These are phyloP conservation scores for Pichia californica DNA, from an alignment of 805 yeast species.

Conservation along the genomic window DNA sequence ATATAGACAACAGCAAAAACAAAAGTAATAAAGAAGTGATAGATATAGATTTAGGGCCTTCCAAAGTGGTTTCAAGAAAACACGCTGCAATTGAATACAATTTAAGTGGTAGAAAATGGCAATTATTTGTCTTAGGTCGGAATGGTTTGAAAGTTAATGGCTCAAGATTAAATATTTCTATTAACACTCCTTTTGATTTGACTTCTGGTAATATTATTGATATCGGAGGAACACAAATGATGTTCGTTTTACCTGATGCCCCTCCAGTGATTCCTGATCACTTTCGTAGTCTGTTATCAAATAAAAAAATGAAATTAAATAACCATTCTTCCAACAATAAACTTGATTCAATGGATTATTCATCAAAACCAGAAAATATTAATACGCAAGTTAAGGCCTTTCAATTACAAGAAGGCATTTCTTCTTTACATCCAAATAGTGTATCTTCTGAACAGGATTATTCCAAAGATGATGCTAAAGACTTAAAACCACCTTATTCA, in stretches of 20 bases:
- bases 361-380: conserved; percentile 11
- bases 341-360: not conserved
- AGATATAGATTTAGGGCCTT: conserved; percentile 92
- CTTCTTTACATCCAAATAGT: conserved; percentile 8
- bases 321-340: not conserved
- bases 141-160: conserved; percentile 93
- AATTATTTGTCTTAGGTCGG: conserved; percentile 73
- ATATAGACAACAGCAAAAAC: conserved; percentile 8
- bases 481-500: conserved; percentile 93
- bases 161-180: conserved; percentile 35
- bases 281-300: conserved; percentile 34
- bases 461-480: conserved; percentile 84
- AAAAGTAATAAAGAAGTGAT: conserved; percentile 27
- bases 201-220: conserved; percentile 88
- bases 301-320: conserved; percentile 15
- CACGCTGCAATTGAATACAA: conserved; percentile 85
- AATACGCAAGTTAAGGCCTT: conserved; percentile 36
- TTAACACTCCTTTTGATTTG: conserved; percentile 44
- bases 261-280: conserved; percentile 58
- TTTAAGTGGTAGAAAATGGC: conserved; percentile 74
- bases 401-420: conserved; percentile 27
- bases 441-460: conserved; percentile 43
- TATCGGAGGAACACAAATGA: conserved; percentile 97
- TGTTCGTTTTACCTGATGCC: conserved; percentile 93
- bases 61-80: conserved; percentile 89